Conservation (phyloP, 352 stramenopile species). For the Pythium chondricola region DNA sequence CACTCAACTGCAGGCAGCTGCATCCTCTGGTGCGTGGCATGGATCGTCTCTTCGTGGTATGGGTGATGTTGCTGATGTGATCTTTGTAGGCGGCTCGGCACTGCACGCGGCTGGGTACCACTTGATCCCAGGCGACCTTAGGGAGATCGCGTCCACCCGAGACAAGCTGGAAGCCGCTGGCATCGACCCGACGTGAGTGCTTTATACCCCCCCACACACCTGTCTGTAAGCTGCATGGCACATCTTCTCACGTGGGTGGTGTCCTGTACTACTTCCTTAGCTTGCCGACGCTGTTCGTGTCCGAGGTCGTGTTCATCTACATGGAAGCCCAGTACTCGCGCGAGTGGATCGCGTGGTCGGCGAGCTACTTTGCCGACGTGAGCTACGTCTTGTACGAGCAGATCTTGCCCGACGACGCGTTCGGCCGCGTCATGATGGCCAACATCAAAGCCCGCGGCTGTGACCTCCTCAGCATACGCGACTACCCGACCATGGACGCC, state of each 20-base stretch:
- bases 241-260: too few relatives aligned
- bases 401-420: conserved; percentile 86
- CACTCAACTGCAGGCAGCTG: conserved; percentile 43
- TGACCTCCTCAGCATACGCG: conserved; percentile 78
- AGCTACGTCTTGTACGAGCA: conserved; percentile 88
- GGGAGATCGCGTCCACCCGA: conserved; percentile 44
- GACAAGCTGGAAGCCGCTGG: conserved; percentile 55
- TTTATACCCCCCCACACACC: background rate
- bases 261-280: too few relatives aligned
- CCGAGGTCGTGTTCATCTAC: conserved; percentile 90
- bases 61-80: background rate
- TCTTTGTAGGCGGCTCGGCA: conserved; percentile 40
- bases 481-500: conserved; percentile 68
- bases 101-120: conserved; percentile 70
- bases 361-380: conserved; percentile 59
- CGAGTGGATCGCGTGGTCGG: conserved; percentile 65
- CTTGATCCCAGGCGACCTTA: conserved; percentile 69
- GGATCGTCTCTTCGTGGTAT: background rate
- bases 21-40: conserved; percentile 29
- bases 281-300: conserved; percentile 76
- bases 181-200: conserved; percentile 36
- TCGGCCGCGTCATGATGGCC: conserved; percentile 86
- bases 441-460: conserved; percentile 90
- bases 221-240: too few relatives aligned
- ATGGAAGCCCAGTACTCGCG: conserved; percentile 81